Base-by-base conservation (phyloP, 495 filamentous ascomycete genomes). In the Amorphotheca resinae region DNA sequence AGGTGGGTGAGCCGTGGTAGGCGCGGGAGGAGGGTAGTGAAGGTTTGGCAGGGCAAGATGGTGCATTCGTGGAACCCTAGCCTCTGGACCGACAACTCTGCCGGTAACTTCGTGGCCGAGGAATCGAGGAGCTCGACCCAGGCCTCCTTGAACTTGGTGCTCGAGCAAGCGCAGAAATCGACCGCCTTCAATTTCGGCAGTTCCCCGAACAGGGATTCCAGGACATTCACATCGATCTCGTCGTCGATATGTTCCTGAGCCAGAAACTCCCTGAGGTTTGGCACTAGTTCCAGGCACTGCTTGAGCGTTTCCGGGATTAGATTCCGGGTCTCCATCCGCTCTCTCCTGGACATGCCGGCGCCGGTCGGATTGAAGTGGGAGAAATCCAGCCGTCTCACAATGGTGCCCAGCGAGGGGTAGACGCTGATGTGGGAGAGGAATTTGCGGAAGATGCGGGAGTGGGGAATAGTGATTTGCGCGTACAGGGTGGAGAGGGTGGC, bases 331-430 rank as follows among this genome's bases (percentile, higher is more conserved):
- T 84, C 74, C 28, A 72, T 65, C 34, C 86, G 84, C 73, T 87
- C 82, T 62, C 81, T 76, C 52, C 75, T 82, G 33, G 82, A 89
- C 38, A 79, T 74, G 52, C 87, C 87, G 26, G 87, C 66, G 20
- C 83, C 83, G 14, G 83, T 72, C 4, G 85, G 85, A 55, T 85
- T 91, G 62, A 88, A 89, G 66, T 88, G 83, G 33, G 83, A 86
- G 59, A 93, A 87, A 62, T 93, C 86, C 21, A 91, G 64, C 31
- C 86, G 79, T 38, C 80, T 75, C 26, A 91, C 84, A 41, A 91
- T 75, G 23, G 79, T 82, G 14, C 86, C 85, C 38, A 88, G 67
- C 9, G 77, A 72, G 9, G 77, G 77, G 57, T 88, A 76, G 37
- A 71, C 66, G 12, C 69, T 61, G 52, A 91, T 63, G 53, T 85